Base-by-base conservation (phyloP, 176 grass and related monocot genomes). In the Oryza meyeriana region DNA sequence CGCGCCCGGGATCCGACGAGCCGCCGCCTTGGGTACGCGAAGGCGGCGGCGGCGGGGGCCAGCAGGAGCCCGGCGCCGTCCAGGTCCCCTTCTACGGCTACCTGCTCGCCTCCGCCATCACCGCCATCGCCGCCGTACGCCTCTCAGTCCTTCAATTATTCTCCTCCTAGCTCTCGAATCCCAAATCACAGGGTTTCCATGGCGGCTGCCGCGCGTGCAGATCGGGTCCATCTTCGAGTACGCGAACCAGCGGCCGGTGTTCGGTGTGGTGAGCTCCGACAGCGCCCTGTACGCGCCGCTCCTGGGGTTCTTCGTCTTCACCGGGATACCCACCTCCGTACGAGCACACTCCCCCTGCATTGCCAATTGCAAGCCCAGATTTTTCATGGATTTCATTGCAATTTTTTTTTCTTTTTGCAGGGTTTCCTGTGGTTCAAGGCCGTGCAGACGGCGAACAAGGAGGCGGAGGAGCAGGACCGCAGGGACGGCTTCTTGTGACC, bases 161-260 rank as follows among this genome's bases (percentile, higher is more conserved):
- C 12, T n/a, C 0, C 2, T 16, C 17, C 5, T 61, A n/a, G 10
- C 8, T 20, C 32, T 76, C 48, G 6, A 22, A 52, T 20, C 17
- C 14, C 39, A 11, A 40, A 40, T 10, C 10, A 33, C 4, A 11
- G 41, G 11, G 41, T 14, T 78, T 59, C 11, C 20, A 13, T 72
- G 69, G 11, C 18, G 12, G 10, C 25, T 10, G 59, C 10, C 10
- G 28, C 16, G 5, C 20, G n/a, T 24, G 31, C 90, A 94, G 95
- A 79, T 98, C 84, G 95, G 95, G 52, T 98, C 95, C 14, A 91
- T 98, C 44, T 98, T 95, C 80, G 92, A 98, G 82, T 98, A 95
- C 82, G 85, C 78, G 22, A 95, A 95, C 80, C 81, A 91, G 66
- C 88, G 80, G 76, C 82, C 95, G 66, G 88, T 98, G 52, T 98